These are phyloP conservation scores for Aureobasidium sp. DNA, from an alignment of 2,329 filamentous ascomycete genomes.

Conservation along the genomic window DNA sequence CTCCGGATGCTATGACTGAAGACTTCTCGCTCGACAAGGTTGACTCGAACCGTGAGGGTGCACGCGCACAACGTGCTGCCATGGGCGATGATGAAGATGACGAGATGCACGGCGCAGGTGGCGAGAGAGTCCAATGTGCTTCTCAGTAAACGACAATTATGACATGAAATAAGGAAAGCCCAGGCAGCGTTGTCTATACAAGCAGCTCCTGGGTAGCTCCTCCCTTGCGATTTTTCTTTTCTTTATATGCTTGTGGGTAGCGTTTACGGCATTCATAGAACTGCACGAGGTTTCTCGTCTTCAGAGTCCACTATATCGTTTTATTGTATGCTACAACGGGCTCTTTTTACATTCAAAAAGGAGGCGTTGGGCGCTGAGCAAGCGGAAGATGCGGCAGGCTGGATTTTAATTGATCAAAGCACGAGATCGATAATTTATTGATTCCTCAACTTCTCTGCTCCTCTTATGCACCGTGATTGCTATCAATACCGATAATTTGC, in stretches of 20 bases:
- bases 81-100: conserved; percentile 60
- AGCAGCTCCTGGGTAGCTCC: not conserved
- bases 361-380: conserved; percentile 10
- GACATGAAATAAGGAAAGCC: conserved; percentile 2
- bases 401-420: not conserved
- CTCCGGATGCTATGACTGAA: conserved; percentile 83
- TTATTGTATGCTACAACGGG: not conserved
- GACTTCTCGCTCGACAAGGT: conserved; percentile 81
- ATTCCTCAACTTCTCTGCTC: not conserved
- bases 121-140: conserved; percentile 77
- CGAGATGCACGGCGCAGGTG: conserved; percentile 51
- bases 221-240: conserved; percentile 1
- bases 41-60: conserved; percentile 57
- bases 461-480: not conserved
- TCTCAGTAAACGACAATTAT: conserved; percentile 59
- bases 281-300: conserved; percentile 9
- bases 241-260: conserved; percentile 12
- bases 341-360: not conserved
- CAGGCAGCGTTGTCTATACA: not conserved
- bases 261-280: conserved; percentile 16
- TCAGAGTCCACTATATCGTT: not conserved
- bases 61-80: conserved; percentile 53
- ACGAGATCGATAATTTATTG: conserved; percentile 9
- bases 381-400: not conserved
- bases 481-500: not conserved